Evolutionary conservation across 1,284 basidiomycete species (phyloP), one percentile per base, ranked within the genome.

Genomic region (Tylopilus orsonianus): DNA sequence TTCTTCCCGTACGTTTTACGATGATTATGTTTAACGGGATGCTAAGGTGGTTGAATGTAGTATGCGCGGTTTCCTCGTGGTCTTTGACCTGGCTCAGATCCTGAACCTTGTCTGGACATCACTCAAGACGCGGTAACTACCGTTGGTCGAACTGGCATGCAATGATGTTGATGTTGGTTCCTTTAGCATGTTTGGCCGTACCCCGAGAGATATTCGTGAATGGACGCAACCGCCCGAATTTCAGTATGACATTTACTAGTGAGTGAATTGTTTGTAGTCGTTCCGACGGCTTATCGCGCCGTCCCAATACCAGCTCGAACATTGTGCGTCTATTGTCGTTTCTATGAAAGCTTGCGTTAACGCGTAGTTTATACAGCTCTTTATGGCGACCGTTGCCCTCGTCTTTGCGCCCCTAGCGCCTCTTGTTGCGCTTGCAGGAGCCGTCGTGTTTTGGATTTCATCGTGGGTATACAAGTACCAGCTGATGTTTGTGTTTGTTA

Each of bases 71-170:
- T 97, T 97, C 78, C 78, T 97, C 38, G 86, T 86, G 20, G 73
- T 98, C 49, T 98, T 98, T 62, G 97, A 99, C 66, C 76, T 99
- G 35, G 95, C 96, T 5, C 97, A 99, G 69, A 83, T 98, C 46
- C 70, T 97, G 70, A 96, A 97, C 64, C 77, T 99, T 27, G 62
- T 94, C 12, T 83, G 89, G 74, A 81, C 94, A 18, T 94, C 86
- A 29, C 75, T 97, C 70, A 90, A 90, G 70, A 93, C 90, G 3
- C 73, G 78, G 77, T 80, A 58, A 49, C 74, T 59, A 14, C 8
- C 22, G 4, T 35, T 20, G 9, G 7, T 55, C 1, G 24, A 20
- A 33, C 18, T 2, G 29, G 16, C 23, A 13, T 34, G 5, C 18
- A 13, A 27, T 34, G 7, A 20, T 44, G 19, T 22, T 46, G 24